These are phyloP conservation scores for Xylona heveae DNA, from an alignment of 495 filamentous ascomycete genomes.

Conservation along the genomic window DNA sequence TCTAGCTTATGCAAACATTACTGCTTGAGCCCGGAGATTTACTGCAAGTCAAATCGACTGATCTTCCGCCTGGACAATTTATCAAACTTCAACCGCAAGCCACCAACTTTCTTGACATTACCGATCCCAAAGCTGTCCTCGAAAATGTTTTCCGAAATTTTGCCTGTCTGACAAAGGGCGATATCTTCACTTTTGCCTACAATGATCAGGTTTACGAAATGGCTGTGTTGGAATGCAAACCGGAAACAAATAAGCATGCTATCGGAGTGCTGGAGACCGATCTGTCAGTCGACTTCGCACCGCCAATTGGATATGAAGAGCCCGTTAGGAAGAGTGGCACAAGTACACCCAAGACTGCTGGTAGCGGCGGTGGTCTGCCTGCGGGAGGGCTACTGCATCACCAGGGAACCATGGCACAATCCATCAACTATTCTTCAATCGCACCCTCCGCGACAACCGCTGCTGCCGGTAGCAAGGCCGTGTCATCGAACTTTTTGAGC, in stretches of 20 bases:
- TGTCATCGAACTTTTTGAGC: constrained; percentile 56
- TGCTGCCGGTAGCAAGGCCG: constrained; percentile 35
- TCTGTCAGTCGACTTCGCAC: constrained; percentile 82
- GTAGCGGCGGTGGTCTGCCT: constrained; percentile 36
- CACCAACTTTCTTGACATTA: constrained; percentile 80
- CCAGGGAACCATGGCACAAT: constrained; percentile 85
- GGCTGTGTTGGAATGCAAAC: constrained; percentile 82
- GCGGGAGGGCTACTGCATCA: constrained; percentile 52
- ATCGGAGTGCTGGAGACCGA: constrained; percentile 94
- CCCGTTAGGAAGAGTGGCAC: constrained; percentile 33
- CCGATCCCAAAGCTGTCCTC: constrained; percentile 92
- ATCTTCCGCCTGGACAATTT: constrained; percentile 67
- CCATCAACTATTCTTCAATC: constrained; percentile 93
- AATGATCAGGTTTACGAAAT: constrained; percentile 86
- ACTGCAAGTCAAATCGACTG: constrained; percentile 82
- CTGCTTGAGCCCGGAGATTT: constrained; percentile 78
- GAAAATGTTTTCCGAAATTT: constrained; percentile 94
- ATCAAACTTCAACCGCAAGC: constrained; percentile 94
- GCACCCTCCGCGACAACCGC: constrained; percentile 50
- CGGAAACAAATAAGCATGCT: constrained; percentile 48
- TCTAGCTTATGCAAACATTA: constrained; percentile 82
- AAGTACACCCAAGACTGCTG: constrained; percentile 43
- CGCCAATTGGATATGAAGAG: constrained; percentile 86
- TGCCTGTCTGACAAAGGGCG: constrained; percentile 72
- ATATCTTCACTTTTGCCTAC: constrained; percentile 86